These are phyloP conservation scores for Alternaria atra DNA, from an alignment of 2,329 filamentous ascomycete species.

Conservation along the genomic window DNA sequence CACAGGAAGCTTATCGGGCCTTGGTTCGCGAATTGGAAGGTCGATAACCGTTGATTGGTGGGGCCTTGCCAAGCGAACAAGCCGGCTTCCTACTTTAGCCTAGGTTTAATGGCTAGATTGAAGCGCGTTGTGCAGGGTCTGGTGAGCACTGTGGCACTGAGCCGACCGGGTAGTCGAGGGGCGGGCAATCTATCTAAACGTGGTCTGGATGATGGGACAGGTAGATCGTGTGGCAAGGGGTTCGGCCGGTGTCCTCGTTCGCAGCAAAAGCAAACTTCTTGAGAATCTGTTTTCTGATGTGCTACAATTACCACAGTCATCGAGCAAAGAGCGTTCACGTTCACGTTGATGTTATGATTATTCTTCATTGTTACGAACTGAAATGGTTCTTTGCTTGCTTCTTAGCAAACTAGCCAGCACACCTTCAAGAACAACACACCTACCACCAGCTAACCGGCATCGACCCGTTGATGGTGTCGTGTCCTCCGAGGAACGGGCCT, in stretches of 20 bases:
- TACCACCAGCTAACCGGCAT: background rate
- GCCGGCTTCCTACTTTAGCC: conserved; percentile 8
- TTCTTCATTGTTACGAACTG: background rate
- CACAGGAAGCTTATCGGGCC: conserved; percentile 5
- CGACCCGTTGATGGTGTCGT: background rate
- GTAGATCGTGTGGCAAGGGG: background rate
- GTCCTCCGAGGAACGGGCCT: background rate
- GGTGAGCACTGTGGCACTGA: background rate
- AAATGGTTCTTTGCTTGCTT: background rate
- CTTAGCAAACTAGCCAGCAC: background rate
- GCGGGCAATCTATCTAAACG: background rate
- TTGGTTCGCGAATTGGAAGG: conserved; percentile 8
- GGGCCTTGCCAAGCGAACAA: background rate
- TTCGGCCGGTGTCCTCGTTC: background rate
- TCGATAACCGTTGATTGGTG: background rate
- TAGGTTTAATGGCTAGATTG: conserved; percentile 2
- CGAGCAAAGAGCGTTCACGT: background rate
- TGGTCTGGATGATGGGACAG: background rate
- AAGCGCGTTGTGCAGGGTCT: background rate
- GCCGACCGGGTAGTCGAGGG: background rate
- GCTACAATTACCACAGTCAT: background rate
- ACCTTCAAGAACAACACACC: background rate
- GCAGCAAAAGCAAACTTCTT: background rate
- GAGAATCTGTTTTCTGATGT: background rate
- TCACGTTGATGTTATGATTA: background rate